Base-by-base conservation (phyloP, 768 basidiomycete species). In the Wakefieldia striispora region DNA sequence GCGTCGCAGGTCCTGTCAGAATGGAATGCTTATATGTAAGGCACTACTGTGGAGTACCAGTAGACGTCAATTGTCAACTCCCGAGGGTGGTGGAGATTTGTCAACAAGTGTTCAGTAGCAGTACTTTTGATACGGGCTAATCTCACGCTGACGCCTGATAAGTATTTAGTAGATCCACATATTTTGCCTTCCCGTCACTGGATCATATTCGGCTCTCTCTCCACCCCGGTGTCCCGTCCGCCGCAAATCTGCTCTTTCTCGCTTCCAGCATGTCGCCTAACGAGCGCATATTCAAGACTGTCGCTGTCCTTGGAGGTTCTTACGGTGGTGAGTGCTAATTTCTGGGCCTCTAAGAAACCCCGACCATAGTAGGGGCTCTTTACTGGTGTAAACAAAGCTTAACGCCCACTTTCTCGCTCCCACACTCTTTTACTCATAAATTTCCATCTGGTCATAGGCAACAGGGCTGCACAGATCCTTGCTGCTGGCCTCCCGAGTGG, bases 291-390 rank as follows among this genome's bases (percentile, higher is more conserved):
- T 6, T 44, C 0, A 57, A 36, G 26, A 81, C 77, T 6, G 74
- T 83, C 11, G 75, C 75, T 36, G 75, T 83, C 33, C 67, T 83
- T 11, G 82, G 82, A 0, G 80, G 71, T 1, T 75, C 79, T 0
- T 83, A 81, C 55, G 82, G 79, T 33, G 82, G 79, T 76, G 20
- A 56, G 49, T 42, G 4, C 21, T 3, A 37, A 50, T 50, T 45
- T 44, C 24, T 24, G 20, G 31, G 17, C 24, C 26, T 55, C n/a
- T 11, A 23, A 7, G 13, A 26, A 23, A 11, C 20, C 10, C 51
- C 21, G 31, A 23, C 20, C 2, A 23, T 37, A 16, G n/a, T 31
- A 20, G n/a, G 38, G 42, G 23, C 19, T 12, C 42, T 27, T 35
- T 8, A 16, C 12, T n/a, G 2, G 33, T 21, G 13, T 41, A 48